These are phyloP conservation scores for Xylariomycetidae sp. DNA, from an alignment of 2,329 filamentous ascomycete species.

Conservation along the genomic window DNA sequence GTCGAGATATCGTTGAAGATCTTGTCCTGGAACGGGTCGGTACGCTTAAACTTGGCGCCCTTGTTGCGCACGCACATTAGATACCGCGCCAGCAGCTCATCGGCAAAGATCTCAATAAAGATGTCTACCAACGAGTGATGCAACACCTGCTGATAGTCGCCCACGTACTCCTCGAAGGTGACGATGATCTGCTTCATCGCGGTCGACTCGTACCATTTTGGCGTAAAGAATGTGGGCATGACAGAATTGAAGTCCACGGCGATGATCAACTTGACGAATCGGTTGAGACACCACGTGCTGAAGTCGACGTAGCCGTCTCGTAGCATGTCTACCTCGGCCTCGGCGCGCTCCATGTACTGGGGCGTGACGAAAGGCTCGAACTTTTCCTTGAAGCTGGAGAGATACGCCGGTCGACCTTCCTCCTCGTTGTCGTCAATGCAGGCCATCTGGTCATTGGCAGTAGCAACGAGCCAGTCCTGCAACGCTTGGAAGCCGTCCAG, in stretches of 20 bases:
- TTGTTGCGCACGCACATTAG: conserved; percentile 81
- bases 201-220: conserved; percentile 78
- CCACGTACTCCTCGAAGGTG: conserved; percentile 91
- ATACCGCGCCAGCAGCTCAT: conserved; percentile 84
- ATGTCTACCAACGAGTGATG: conserved; percentile 86
- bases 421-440: conserved; percentile 92
- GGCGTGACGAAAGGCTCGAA: conserved; percentile 76
- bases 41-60: conserved; percentile 77
- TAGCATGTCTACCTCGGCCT: conserved; percentile 65
- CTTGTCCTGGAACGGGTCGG: conserved; percentile 86
- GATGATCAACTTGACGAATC: conserved; percentile 85
- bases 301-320: conserved; percentile 93
- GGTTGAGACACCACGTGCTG: conserved; percentile 83
- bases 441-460: conserved; percentile 97
- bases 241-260: conserved; percentile 80
- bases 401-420: conserved; percentile 68
- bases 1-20: conserved; percentile 89
- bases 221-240: conserved; percentile 84
- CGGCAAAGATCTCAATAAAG: conserved; percentile 85
- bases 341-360: conserved; percentile 70
- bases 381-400: conserved; percentile 79
- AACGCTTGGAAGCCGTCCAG: conserved; percentile 68
- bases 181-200: conserved; percentile 91
- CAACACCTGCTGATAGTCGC: conserved; percentile 77
- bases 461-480: conserved; percentile 93